These are phyloP conservation scores for Lactarius indigo DNA, from an alignment of 768 basidiomycete species.

Conservation along the genomic window DNA sequence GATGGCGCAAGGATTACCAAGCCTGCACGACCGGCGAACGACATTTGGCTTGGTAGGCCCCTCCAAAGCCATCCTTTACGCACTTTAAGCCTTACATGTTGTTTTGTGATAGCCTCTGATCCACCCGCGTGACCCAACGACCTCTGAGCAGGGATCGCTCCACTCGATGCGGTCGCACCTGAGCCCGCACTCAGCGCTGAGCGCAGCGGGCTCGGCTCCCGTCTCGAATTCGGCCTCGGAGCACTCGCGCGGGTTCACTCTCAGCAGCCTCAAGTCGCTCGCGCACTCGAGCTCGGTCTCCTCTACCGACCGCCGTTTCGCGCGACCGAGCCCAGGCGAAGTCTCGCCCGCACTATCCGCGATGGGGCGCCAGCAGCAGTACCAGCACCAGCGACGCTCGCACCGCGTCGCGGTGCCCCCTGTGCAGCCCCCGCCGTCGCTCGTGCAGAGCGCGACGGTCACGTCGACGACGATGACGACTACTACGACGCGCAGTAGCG, in stretches of 20 bases:
- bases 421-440: conserved; percentile 4
- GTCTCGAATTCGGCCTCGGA: conserved; percentile 48
- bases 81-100: neutral
- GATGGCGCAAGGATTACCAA: conserved; percentile 40
- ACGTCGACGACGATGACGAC: conserved; percentile 30
- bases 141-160: conserved; percentile 63
- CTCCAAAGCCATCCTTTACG: neutral
- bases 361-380: conserved; percentile 22
- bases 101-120: conserved; percentile 37
- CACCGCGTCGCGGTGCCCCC: neutral
- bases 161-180: conserved; percentile 61
- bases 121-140: conserved; percentile 38
- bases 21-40: conserved; percentile 39
- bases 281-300: conserved; percentile 52
- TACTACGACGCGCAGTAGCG: conserved; percentile 31
- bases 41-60: conserved; percentile 63
- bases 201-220: conserved; percentile 49
- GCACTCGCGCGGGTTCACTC: conserved; percentile 31
- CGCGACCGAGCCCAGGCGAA: conserved; percentile 20
- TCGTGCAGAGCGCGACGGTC: conserved; percentile 25
- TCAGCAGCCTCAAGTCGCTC: conserved; percentile 40
- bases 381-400: conserved; percentile 12
- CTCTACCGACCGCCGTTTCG: conserved; percentile 43
- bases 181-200: conserved; percentile 43
- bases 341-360: conserved; percentile 34